Conservation (phyloP, 2,329 filamentous ascomycete species). For the Colletotrichum siamense region DNA sequence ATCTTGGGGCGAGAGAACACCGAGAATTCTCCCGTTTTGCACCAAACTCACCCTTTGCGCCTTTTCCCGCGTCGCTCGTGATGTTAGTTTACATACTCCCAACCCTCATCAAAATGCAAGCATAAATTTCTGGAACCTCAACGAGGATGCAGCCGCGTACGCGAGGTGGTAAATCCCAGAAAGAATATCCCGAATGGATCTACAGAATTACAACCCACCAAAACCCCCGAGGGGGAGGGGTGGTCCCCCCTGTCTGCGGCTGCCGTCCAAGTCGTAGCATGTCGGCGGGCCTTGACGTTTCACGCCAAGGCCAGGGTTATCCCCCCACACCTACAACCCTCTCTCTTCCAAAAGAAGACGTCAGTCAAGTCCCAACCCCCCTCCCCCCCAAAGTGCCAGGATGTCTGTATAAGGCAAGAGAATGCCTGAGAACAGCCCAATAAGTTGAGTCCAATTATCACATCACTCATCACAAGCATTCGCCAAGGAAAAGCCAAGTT, state of each 20-base stretch:
- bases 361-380: background rate
- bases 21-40: background rate
- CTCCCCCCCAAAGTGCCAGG: background rate
- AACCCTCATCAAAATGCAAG: background rate
- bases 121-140: background rate
- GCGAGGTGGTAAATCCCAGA: background rate
- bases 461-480: background rate
- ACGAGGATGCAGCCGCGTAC: background rate
- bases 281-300: background rate
- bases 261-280: background rate
- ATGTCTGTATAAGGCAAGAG: background rate
- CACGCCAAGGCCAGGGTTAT: background rate
- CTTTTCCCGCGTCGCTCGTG: too few species aligned
- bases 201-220: background rate
- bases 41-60: fast-evolving
- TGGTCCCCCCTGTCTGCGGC: background rate
- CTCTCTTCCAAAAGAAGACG: background rate
- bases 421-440: background rate
- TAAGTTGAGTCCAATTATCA: background rate
- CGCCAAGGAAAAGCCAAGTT: background rate
- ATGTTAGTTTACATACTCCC: fast-evolving
- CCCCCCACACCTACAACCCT: background rate
- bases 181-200: background rate
- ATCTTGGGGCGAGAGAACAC: background rate
- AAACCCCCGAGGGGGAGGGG: background rate